Evolutionary conservation across 2,329 filamentous ascomycete species (phyloP), one percentile per base, ranked within the genome.

Genomic region (Fusarium nisikadoi): DNA sequence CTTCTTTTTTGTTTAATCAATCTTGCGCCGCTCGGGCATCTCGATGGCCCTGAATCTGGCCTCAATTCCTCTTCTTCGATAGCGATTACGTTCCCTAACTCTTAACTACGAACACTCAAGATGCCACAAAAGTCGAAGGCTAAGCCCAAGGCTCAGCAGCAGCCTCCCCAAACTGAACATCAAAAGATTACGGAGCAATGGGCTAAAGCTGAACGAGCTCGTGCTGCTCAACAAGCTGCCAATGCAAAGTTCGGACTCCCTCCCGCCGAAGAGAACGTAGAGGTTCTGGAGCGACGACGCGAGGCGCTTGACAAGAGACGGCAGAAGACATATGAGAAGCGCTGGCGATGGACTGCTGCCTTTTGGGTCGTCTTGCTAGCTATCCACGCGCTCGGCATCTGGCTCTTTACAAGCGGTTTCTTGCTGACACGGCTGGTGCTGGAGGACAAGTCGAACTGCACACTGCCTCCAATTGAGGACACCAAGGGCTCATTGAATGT

Each of bases 351-450:
- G 88, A 86, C 87, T 4, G 83, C 91, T 38, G 88, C 85, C 41
- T 93, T 95, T 80, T 93, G 94, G 85, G 79, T 86, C 42, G 91
- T 91, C 85, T 83, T 95, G 79, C 83, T 93, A 80, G 89, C 83
- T 72, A 87, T 98, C 43, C 96, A 99, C 80, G 86, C 89, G 49
- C 85, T 92, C 39, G 95, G 94, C 66, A 92, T 98, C 76, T 93
- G 93, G 79, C 92, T 98, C 79, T 99, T 99, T 83, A 97, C 94
- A 31, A 94, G 92, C 80, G 96, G 96, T 41, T 99, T 99, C 82
- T 89, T 99, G 70, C 89, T 99, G 72, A 97, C 95, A 62, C 90
- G 96, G 65, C 84, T 94, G 69, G 92, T 95, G 56, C 86, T 96
- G 64, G 91, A 94, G 70, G 89, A 94, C 77, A 92, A 91, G 79